A percentile compares a stretch with the other conserved stretches of the same genome.
Evolutionary conservation across 352 stramenopile species (phyloP).

Genomic region (Globisporangium barbulae): DNA sequence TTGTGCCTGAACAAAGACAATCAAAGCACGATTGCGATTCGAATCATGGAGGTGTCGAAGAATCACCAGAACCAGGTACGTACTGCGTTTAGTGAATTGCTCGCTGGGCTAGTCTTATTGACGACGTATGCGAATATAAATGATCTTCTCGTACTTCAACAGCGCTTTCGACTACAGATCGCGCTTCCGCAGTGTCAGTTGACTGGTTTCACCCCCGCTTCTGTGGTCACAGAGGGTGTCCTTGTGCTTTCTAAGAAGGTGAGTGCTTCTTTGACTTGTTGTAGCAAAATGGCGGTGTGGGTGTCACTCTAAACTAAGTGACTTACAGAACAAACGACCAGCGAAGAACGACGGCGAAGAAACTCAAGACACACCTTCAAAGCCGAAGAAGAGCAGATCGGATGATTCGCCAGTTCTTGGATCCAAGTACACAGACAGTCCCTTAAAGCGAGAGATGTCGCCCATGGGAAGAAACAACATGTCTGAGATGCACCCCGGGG

Average conservation of each 20-base stretch:
- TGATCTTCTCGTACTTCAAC: neutral
- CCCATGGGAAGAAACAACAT: conserved; percentile 6
- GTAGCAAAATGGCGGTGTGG: neutral
- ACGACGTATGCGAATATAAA: neutral
- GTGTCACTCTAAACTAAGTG: neutral
- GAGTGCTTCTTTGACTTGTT: neutral
- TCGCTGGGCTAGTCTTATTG: neutral
- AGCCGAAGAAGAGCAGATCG: conserved; percentile 48
- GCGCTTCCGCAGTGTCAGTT: conserved; percentile 38
- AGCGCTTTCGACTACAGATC: conserved; percentile 65
- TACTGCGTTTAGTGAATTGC: neutral
- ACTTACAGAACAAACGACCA: conserved; percentile 55
- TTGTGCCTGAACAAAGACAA: conserved; percentile 61
- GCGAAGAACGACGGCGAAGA: conserved; percentile 47
- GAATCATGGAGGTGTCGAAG: conserved; percentile 81
- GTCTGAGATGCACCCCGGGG: conserved; percentile 16
- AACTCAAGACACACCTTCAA: conserved; percentile 22
- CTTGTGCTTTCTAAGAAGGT: conserved; percentile 75
- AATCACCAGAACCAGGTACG: conserved; percentile 80
- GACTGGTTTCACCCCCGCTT: conserved; percentile 16
- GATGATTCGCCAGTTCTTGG: conserved; percentile 7
- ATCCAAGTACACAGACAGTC: conserved; percentile 1
- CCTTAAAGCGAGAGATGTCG: conserved; percentile 1
- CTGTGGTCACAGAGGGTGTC: conserved; percentile 46
- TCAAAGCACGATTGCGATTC: conserved; percentile 48